Conservation (phyloP, 208 protist genomes). For the Blastocrithidia nonstop region DNA sequence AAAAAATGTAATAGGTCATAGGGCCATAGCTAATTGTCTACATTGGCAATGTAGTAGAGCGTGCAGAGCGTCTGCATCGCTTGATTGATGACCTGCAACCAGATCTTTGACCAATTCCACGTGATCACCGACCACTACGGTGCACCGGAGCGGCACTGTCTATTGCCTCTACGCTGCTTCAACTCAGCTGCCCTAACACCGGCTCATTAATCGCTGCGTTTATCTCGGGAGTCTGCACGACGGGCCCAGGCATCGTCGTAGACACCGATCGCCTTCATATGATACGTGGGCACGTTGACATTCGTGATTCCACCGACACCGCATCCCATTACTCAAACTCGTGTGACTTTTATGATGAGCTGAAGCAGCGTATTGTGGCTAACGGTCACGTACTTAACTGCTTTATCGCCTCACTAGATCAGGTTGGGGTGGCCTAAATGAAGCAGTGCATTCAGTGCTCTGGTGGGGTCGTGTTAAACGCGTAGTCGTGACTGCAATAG, state of each 20-base stretch:
- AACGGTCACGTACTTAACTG: conserved; percentile 94
- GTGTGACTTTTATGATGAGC: conserved; percentile 87
- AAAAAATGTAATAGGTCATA: conserved; percentile 29
- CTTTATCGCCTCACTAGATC: conserved; percentile 94
- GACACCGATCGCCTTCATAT: conserved; percentile 84
- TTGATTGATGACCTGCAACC: conserved; percentile 90
- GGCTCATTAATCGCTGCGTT: conserved; percentile 93
- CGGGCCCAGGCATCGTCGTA: conserved; percentile 90
- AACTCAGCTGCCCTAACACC: conserved; percentile 76
- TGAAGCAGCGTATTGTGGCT: conserved; percentile 88
- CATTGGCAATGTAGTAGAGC: conserved; percentile 61
- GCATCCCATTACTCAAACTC: conserved; percentile 61
- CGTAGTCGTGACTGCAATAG: conserved; percentile 93
- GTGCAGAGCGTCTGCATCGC: conserved; percentile 41
- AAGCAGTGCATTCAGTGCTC: conserved; percentile 84
- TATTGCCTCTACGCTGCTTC: conserved; percentile 89
- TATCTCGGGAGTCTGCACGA: conserved; percentile 90
- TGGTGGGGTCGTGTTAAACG: conserved; percentile 91
- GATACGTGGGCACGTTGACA: conserved; percentile 94
- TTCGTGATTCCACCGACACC: conserved; percentile 73
- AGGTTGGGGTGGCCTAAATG: conserved; percentile 95
- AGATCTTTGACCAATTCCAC: conserved; percentile 92
- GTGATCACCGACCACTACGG: conserved; percentile 85
- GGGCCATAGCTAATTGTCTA: conserved; percentile 20
- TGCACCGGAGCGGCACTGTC: conserved; percentile 95